Conservation (phyloP, 352 stramenopile species). For the Pythium oligandrum region DNA sequence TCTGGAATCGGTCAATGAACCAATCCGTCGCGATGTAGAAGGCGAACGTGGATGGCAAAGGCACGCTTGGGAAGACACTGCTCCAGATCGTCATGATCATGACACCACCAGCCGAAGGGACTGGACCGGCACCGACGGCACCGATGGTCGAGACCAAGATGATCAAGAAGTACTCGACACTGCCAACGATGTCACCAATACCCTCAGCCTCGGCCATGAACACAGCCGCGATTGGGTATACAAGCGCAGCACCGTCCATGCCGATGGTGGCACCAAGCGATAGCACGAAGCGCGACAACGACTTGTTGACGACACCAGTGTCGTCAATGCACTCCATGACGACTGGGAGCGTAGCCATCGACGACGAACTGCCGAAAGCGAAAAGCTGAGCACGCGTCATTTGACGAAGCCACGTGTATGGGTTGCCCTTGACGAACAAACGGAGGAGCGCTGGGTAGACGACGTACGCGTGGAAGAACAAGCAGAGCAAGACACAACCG, state of each 20-base stretch:
- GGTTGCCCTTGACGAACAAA: constrained; percentile 21
- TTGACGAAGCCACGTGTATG: constrained; percentile 26
- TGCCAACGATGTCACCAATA: constrained; percentile 15
- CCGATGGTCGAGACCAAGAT: constrained; percentile 24
- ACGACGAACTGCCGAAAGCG: constrained; percentile 34
- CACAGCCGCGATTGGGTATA: constrained; percentile 28
- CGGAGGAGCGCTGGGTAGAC: constrained; percentile 33
- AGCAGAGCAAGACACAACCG: constrained; percentile 16
- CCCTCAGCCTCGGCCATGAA: constrained; percentile 33
- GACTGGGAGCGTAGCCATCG: constrained; percentile 41
- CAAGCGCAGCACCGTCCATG: constrained; percentile 27
- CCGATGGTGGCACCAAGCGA: constrained; percentile 26
- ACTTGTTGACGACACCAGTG: constrained; percentile 16
- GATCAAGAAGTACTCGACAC: constrained; percentile 33
- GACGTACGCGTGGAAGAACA: constrained; percentile 23
- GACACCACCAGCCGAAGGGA: constrained; percentile 25
- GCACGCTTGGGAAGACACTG: constrained; percentile 25
- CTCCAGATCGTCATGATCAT: constrained; percentile 42
- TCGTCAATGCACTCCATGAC: constrained; percentile 32
- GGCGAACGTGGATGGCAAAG: constrained; percentile 41
- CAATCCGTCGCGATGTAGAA: constrained; percentile 59
- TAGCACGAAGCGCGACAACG: constrained; percentile 28
- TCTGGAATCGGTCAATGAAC: constrained; percentile 54
- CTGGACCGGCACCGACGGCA: constrained; percentile 24
- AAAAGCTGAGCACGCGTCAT: constrained; percentile 32